These are phyloP conservation scores for Melampsora larici-populina DNA, from an alignment of 1,284 basidiomycete genomes.

Conservation along the genomic window DNA sequence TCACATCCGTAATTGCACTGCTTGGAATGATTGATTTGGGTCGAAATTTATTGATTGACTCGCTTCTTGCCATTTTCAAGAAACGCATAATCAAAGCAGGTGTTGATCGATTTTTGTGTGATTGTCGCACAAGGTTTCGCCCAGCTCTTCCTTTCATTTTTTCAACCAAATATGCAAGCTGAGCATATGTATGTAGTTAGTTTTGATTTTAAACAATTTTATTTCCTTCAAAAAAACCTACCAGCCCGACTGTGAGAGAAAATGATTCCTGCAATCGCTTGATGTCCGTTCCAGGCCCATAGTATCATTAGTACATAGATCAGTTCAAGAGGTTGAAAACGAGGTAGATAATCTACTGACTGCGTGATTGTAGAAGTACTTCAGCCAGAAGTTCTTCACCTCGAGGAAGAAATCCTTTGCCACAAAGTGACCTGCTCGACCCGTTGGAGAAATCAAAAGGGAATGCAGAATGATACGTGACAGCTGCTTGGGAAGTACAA, in stretches of 20 bases:
- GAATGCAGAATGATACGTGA: not conserved
- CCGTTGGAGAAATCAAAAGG: not conserved
- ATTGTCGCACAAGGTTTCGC: not conserved
- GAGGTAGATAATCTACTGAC: no score
- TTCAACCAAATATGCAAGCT: not conserved
- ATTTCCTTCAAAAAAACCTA: not conserved
- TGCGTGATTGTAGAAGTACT: no score
- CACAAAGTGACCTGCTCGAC: no score
- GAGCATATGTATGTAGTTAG: not conserved
- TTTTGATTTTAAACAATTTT: no score
- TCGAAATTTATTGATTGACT: not conserved
- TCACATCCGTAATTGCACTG: not conserved
- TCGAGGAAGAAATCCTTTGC: not conserved
- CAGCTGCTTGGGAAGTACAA: not conserved
- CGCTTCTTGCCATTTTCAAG: not conserved
- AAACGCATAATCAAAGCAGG: not conserved
- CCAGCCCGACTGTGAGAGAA: not conserved
- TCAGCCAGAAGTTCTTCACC: not conserved
- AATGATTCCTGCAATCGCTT: conserved; percentile 6
- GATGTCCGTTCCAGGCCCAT: conserved; percentile 4
- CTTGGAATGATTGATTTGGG: not conserved
- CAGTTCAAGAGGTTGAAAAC: no score
- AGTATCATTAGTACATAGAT: no score
- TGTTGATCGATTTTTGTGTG: not conserved
- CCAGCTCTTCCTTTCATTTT: not conserved